Evolutionary conservation across 805 yeast species (phyloP).

Genomic region (Torulaspora gathmanii): DNA sequence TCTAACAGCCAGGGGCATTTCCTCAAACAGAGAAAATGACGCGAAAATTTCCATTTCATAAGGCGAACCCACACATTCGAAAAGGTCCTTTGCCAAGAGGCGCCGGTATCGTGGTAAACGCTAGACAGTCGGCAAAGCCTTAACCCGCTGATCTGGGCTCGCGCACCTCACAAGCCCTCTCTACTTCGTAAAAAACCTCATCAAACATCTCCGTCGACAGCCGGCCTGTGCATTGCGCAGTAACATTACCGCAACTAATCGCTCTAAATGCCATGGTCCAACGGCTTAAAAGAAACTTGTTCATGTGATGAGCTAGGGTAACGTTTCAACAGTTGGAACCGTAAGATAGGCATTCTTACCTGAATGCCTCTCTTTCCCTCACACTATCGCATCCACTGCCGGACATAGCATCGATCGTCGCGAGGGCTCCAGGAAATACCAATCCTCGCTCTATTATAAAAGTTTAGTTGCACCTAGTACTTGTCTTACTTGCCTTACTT

Average conservation of each 20-base stretch:
- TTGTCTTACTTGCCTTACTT: neutral
- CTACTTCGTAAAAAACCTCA: conserved; percentile 5
- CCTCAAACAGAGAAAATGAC: conserved; percentile 8
- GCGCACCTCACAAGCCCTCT: conserved; percentile 1
- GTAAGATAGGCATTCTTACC: conserved; percentile 6
- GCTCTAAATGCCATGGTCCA: neutral
- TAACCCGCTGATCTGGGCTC: neutral
- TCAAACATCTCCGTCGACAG: neutral
- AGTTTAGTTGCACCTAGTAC: neutral
- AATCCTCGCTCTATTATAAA: conserved; percentile 1
- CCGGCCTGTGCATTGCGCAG: neutral
- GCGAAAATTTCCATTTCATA: conserved; percentile 5
- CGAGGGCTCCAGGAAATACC: neutral
- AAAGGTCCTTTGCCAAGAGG: neutral
- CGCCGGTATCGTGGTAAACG: neutral
- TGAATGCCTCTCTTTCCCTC: neutral
- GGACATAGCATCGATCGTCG: neutral
- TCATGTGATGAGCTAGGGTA: conserved; percentile 4
- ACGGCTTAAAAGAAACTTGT: conserved; percentile 6
- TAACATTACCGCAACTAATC: conserved; percentile 1
- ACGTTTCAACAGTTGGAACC: conserved; percentile 6
- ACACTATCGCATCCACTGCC: conserved; percentile 1
- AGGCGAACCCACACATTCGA: conserved; percentile 7
- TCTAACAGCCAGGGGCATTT: conserved; percentile 3
- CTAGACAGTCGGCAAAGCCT: neutral